Base-by-base conservation (phyloP, 2,329 filamentous ascomycete species). In the Fusarium tuaranense region DNA sequence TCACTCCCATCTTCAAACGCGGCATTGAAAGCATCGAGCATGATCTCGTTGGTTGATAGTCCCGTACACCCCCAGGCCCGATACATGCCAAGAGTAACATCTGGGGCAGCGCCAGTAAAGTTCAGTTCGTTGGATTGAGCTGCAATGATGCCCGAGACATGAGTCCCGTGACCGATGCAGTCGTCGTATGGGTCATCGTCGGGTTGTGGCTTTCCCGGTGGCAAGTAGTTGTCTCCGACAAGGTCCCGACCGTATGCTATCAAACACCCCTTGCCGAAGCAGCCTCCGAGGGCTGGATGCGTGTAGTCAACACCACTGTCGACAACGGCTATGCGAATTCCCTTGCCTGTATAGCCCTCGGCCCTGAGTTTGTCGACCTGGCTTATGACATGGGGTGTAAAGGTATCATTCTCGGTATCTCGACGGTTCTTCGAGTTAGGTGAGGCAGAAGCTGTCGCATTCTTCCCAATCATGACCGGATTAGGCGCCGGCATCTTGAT, bases 281-380 rank as follows among this genome's bases (percentile, higher is more conserved):
- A 90, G 62, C 89, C 89, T 5, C 90, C 90, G 4, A 92, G 85
- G 20, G 88, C 88, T 3, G 89, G 88, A 76, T 92, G 90, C 1
- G 82, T 85, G 78, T 91, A 92, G 78, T 92, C 90, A 60, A 90
- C 83, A 71, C 87, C 87, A n/a, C 84, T 86, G 76, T 88, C 87
- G 46, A 89, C 82, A 20, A 89, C 80, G 46, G 80, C 87, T 71
- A 89, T 81, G 71, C 85, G 86, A 79, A 88, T 82, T 32, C 87
- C 87, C 69, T 84, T 83, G 38, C 87, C 87, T 1, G 81, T 84
- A 68, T 85, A 68, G 1, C 86, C 87, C 63, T 84, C 76, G 5
- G 83, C 84, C 55, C 82, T 83, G 38, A 89, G 82, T 81, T 85
- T 84, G 78, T 87, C 84, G 30, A 89, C 85, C 77, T 88, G 87